A percentile compares a stretch with the other conserved stretches of the same genome.
Evolutionary conservation across 331 rosid species (phyloP).

Genomic region (Quercus tomentella): DNA sequence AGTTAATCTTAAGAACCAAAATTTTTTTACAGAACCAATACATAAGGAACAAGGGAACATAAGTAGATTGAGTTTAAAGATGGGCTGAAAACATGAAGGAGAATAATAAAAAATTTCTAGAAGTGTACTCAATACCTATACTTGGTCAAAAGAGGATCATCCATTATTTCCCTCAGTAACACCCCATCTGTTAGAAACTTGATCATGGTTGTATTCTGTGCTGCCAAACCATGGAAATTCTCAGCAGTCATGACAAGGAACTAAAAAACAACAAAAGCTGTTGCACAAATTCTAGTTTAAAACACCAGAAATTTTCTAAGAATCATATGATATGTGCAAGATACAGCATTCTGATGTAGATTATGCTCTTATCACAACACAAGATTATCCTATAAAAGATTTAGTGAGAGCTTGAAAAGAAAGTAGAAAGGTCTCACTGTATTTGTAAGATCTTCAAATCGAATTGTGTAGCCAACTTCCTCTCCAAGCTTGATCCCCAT

Average conservation of each 20-base stretch:
- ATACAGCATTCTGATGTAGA: background rate
- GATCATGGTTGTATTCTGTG: conserved; percentile 70
- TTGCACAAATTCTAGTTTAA: background rate
- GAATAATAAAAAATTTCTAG: background rate
- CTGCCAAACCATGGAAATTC: conserved; percentile 53
- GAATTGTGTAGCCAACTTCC: conserved; percentile 90
- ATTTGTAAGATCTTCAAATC: conserved; percentile 86
- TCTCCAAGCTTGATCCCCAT: conserved; percentile 92
- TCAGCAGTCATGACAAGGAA: conserved; percentile 14
- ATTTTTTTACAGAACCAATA: background rate
- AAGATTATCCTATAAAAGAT: background rate
- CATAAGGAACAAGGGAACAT: background rate
- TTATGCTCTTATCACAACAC: background rate
- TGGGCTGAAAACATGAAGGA: background rate
- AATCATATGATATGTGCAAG: background rate
- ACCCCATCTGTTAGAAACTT: conserved; percentile 94
- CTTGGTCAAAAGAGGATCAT: conserved; percentile 93
- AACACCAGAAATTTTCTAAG: background rate
- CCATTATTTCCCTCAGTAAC: conserved; percentile 93
- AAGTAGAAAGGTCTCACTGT: conserved; percentile 41
- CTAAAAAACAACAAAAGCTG: background rate
- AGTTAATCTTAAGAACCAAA: background rate
- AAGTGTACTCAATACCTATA: conserved; percentile 53
- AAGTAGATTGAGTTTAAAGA: background rate
- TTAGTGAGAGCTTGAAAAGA: background rate